A percentile compares a stretch with the other conserved stretches of the same genome.
Conservation (phyloP, 805 yeast genomes). For the fission yeast (Schizosaccharomyces pombe) region DNA sequence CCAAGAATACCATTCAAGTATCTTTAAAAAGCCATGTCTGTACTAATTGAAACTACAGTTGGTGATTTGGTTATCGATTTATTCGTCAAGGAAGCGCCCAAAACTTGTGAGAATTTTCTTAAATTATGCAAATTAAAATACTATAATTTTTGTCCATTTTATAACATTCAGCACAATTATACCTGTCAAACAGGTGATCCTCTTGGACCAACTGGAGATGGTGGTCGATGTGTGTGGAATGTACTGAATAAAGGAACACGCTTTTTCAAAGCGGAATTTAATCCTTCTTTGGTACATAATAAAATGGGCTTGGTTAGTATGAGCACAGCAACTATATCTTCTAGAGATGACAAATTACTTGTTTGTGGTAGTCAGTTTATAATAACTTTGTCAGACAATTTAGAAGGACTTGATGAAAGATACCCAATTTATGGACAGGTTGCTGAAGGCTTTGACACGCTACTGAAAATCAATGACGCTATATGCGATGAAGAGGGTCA, state of each 20-base stretch:
- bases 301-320: conserved; percentile 19
- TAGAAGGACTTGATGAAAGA: conserved; percentile 58
- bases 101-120: conserved; percentile 25
- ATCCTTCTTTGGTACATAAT: conserved; percentile 13
- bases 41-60: conserved; percentile 20
- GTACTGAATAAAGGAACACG: conserved; percentile 8
- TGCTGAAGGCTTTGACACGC: conserved; percentile 24
- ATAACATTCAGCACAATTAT: conserved; percentile 20
- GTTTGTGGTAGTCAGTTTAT: conserved; percentile 19
- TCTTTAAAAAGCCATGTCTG: no score
- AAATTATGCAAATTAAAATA: conserved; percentile 30
- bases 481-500: conserved; percentile 19
- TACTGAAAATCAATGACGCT: conserved; percentile 23
- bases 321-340: conserved; percentile 6
- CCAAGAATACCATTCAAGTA: no score
- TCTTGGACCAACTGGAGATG: conserved; percentile 18
- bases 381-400: conserved; percentile 29
- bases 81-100: conserved; percentile 16
- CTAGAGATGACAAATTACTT: conserved; percentile 5
- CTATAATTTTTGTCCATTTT: conserved; percentile 30
- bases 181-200: conserved; percentile 28
- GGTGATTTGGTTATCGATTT: conserved; percentile 34
- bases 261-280: conserved; percentile 11
- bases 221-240: conserved; percentile 18
- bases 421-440: conserved; percentile 26